phyloP scores from a whole-genome alignment of 73 alveolate genomes.

The Tetrahymena borealis region DNA sequence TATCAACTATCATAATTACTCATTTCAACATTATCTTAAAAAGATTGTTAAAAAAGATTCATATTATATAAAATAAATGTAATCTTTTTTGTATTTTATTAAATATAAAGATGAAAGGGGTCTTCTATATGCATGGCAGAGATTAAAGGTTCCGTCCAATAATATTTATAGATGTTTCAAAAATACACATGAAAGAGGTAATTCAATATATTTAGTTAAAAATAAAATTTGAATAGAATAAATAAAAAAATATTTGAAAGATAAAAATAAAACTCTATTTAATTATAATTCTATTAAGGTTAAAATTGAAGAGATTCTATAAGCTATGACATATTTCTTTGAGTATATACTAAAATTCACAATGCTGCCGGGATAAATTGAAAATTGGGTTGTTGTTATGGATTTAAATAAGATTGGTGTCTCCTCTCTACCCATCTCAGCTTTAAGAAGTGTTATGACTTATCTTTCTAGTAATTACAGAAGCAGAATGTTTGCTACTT shows the following conservation, averaged over 20 bases:
- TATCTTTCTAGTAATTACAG: conserved; percentile 40
- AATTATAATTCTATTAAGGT: not conserved
- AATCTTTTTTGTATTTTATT: not conserved
- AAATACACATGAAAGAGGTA: not conserved
- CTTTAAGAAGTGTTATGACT: conserved; percentile 30
- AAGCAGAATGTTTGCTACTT: conserved; percentile 45
- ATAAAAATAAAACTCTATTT: no score
- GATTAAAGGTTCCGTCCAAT: conserved; percentile 50
- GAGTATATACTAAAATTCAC: conserved; percentile 5
- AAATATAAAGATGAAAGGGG: conserved; percentile 32
- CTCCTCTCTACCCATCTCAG: conserved; percentile 27
- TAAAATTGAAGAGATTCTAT: not conserved
- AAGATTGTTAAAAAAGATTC: no score
- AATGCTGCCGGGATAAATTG: conserved; percentile 41
- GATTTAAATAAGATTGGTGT: conserved; percentile 39
- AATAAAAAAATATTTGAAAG: no score
- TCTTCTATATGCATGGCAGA: conserved; percentile 50
- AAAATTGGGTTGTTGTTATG: conserved; percentile 43
- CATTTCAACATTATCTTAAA: no score
- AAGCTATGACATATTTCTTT: not conserved
- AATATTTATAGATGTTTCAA: conserved; percentile 36
- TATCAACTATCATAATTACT: no score
- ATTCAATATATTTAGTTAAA: no score
- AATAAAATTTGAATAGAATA: no score
- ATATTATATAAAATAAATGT: not conserved